These are phyloP conservation scores for Apiotrichum brassicae DNA, from an alignment of 1,284 basidiomycete genomes.

Conservation along the genomic window DNA sequence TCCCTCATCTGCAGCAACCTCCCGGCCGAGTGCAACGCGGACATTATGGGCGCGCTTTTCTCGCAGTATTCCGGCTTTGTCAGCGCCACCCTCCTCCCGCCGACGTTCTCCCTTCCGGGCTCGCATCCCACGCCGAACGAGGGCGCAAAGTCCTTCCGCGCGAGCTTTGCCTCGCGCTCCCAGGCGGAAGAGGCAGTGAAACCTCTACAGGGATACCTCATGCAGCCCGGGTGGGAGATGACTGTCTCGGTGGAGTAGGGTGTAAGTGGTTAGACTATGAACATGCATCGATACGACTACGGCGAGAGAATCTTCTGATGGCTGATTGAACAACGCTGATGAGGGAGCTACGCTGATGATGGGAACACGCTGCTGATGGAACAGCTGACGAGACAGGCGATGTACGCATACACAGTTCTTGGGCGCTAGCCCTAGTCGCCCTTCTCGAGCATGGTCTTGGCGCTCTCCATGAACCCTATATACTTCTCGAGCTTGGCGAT, in stretches of 20 bases:
- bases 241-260: constrained; percentile 23
- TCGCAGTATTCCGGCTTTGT: constrained; percentile 35
- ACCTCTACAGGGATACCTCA: constrained; percentile 33
- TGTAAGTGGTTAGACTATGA: not conserved
- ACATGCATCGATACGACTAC: not conserved
- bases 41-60: constrained; percentile 32
- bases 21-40: constrained; percentile 35
- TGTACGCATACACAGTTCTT: no score
- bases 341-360: no score
- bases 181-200: constrained; percentile 26
- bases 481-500: no score
- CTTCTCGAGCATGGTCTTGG: no score
- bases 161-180: constrained; percentile 23
- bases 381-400: no score
- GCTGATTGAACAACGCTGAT: no score
- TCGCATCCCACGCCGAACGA: constrained; percentile 31
- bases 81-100: constrained; percentile 16
- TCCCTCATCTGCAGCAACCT: constrained; percentile 35
- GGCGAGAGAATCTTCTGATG: no score
- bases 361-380: no score
- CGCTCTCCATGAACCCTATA: no score
- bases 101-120: constrained; percentile 22
- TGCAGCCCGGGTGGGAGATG: constrained; percentile 45
- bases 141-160: constrained; percentile 31
- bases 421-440: no score